Base-by-base conservation (phyloP, 2,329 filamentous ascomycete genomes). In the Colletotrichum graminicola region DNA sequence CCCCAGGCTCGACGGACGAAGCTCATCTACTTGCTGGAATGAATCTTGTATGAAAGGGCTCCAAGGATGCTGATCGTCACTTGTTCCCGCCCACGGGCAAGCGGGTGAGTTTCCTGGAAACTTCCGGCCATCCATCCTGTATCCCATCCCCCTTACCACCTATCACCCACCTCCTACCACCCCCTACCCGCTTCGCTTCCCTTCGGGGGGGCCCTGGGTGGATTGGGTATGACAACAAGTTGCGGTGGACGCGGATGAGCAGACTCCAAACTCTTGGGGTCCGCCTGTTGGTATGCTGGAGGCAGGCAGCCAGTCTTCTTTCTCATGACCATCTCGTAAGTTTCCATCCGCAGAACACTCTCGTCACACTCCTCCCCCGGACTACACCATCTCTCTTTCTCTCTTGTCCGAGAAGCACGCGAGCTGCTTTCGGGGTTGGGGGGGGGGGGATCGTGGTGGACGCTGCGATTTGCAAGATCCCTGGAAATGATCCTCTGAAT, bases 401-500 rank as follows among this genome's bases (percentile, higher is more conserved):
- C 29, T 39, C 32, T 62, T 41, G 41, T 8, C 52, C 32, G 16
- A 36, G n/a, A 11, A 26, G 32, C 32, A 39, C 43, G 51, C 41
- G 57, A 59, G 52, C 63, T 57, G 61, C 56, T 39, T 36, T 68
- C 57, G 59, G 68, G 57, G 57, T 43, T 67, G 62, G 45, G 66
- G 29, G 29, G 29, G 29, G 29, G 29, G 61, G 66, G 65, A 62
- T 72, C 54, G 66, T 66, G 70, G 69, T 55, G 52, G 52, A 63
- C 68, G 41, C 60, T 72, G 41, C 60, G 70, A 72, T 72, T 72
- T 72, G 70, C 70, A 72, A 70, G 66, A 72, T 72, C 70, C 70
- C 66, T 69, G 70, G 49, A 62, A 56, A 61, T 70, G 66, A 72
- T 70, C 70, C 70, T 72, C 60, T 70, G 69, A 72, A 72, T 72